These are phyloP conservation scores for Saprolegnia parasitica DNA, from an alignment of 352 stramenopile species.

Conservation along the genomic window DNA sequence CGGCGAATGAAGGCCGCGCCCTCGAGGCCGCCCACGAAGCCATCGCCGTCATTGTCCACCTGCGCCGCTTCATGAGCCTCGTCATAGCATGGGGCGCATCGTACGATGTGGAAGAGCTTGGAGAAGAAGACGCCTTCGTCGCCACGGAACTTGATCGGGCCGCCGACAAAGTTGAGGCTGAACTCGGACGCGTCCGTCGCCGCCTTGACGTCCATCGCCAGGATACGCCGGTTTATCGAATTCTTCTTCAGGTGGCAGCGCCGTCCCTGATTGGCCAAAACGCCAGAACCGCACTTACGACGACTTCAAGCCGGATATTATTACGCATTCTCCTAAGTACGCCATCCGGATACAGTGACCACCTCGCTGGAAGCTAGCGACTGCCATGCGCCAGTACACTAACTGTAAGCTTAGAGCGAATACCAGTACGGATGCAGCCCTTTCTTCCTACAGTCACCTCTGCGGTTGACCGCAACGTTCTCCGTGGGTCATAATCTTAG, in stretches of 20 bases:
- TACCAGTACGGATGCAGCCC: too few species aligned
- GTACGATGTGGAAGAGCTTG: constrained; percentile 78
- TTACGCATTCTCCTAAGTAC: neutral
- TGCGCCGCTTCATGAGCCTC: constrained; percentile 29
- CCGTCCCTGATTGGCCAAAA: neutral
- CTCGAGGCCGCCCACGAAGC: constrained; percentile 65
- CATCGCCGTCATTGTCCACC: constrained; percentile 76
- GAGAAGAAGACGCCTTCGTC: constrained; percentile 79
- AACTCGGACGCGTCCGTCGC: constrained; percentile 42
- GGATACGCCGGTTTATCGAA: neutral
- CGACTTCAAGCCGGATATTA: neutral
- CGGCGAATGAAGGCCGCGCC: constrained; percentile 78
- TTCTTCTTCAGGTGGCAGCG: neutral
- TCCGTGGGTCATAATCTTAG: too few species aligned
- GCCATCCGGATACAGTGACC: constrained; percentile 4
- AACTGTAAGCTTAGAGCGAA: too few species aligned
- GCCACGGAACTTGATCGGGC: constrained; percentile 79
- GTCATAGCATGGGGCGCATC: neutral
- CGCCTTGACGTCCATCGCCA: constrained; percentile 8
- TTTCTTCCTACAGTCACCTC: too few species aligned
- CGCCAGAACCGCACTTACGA: neutral
- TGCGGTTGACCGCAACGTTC: too few species aligned
- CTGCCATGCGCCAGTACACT: too few species aligned
- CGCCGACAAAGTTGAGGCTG: constrained; percentile 71
- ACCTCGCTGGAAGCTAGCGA: too few species aligned